Base-by-base conservation (phyloP, 2,329 filamentous ascomycete species). In the Ustilaginoidea virens region DNA sequence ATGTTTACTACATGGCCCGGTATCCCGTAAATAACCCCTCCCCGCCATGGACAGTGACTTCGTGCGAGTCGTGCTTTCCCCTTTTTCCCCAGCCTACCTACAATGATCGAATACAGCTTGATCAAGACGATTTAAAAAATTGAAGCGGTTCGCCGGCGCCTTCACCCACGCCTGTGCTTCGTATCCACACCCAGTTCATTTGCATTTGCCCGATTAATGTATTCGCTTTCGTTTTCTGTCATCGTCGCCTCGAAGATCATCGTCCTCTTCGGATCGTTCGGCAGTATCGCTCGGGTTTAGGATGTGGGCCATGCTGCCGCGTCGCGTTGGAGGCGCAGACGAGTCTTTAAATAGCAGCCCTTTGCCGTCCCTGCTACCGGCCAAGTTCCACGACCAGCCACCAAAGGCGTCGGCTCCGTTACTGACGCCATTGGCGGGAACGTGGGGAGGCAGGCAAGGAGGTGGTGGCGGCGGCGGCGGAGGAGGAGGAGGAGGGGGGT, bases 221-320 rank as follows among this genome's bases (percentile, higher is more conserved):
- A 74, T 51, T 31, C 72, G 60, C 49, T 75, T 75, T 33, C 72
- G 60, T 47, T 77, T 77, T 25, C 68, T 57, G 38, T 71, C 68
- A 8, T 70, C 66, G 14, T 73, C 66, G 14, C 62, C 66, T 18
- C 66, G 52, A 0, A 53, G 54, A 24, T 68, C 65, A 25, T 66
- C 65, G 32, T 69, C 67, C 32, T 71, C 67, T 17, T 69, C 63
- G 5, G 65, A 61, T 21, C 63, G 54, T 46, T 70, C 67, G 5
- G 56, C 57, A 13, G 62, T 69, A 29, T 69, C 65, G 15, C 66
- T 66, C 1, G 67, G 67, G 40, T 73, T 73, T n/a, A 73, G 52
- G 12, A 73, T 73, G 35, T 73, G 68, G 1, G 68, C 68, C 66
- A 73, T 72, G 47, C 68, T 73, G 15, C 68, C 66, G 28, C 68